These are phyloP conservation scores for Mrakia frigida DNA, from an alignment of 768 basidiomycete genomes.

Conservation along the genomic window DNA sequence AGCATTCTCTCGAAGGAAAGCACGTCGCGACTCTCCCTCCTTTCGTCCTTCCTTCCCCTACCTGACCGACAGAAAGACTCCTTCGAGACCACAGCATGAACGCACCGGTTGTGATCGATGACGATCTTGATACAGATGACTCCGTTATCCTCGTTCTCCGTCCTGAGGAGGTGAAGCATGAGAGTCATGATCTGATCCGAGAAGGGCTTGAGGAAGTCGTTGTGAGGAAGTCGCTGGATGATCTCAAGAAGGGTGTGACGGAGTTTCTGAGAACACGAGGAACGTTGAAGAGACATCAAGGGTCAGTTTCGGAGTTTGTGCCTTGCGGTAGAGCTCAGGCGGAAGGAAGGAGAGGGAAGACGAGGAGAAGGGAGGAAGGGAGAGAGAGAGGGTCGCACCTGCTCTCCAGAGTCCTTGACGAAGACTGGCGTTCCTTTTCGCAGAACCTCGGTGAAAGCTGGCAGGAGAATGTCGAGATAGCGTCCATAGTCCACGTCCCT, in stretches of 20 bases:
- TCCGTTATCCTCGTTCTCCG: constrained; percentile 96
- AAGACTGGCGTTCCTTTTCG: constrained; percentile 34
- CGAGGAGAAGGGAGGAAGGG: too few species aligned
- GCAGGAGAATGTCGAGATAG: constrained; percentile 37
- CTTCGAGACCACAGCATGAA: too few species aligned
- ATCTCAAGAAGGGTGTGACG: constrained; percentile 83
- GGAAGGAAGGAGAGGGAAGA: neutral
- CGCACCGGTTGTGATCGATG: constrained; percentile 69
- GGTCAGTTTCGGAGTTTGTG: neutral
- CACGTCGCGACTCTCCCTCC: neutral
- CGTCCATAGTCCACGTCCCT: constrained; percentile 36
- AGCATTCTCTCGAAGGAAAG: neutral
- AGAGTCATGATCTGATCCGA: constrained; percentile 64
- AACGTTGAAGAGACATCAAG: neutral
- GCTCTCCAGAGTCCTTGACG: constrained; percentile 33
- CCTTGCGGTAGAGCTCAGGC: neutral
- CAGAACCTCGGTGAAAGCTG: constrained; percentile 36
- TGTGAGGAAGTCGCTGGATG: constrained; percentile 75
- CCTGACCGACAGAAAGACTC: too few species aligned
- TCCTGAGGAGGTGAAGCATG: constrained; percentile 73
- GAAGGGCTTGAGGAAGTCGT: constrained; percentile 69
- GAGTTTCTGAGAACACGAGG: constrained; percentile 55
- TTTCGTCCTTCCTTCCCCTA: neutral
- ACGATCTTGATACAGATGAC: constrained; percentile 82
- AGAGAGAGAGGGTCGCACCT: constrained; percentile 33